A percentile compares a stretch with the other conserved stretches of the same genome.
Conservation (phyloP, 306 rosid species). For the Dicorynia guianensis region DNA sequence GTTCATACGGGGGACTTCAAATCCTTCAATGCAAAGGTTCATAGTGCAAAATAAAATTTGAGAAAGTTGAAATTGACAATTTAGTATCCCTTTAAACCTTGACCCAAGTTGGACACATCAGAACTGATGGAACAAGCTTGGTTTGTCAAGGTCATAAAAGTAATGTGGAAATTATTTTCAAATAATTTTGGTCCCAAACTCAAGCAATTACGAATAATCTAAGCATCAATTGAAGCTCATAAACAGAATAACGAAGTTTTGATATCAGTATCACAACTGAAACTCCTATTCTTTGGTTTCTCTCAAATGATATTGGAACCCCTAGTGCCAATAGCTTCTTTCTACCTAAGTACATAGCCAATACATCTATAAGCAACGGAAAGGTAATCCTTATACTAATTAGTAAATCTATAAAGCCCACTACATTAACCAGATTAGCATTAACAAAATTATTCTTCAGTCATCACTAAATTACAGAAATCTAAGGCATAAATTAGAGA, state of each 20-base stretch:
- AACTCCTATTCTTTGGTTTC: not conserved
- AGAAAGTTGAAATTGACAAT: not conserved
- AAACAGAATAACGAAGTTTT: not conserved
- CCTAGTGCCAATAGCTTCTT: not conserved
- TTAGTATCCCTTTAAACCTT: not conserved
- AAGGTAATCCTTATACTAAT: not conserved
- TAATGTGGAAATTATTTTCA: too few species aligned
- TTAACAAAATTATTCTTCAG: not conserved
- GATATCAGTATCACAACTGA: not conserved
- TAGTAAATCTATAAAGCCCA: too few species aligned
- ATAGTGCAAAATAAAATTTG: not conserved
- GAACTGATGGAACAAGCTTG: not conserved
- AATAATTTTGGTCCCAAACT: not conserved
- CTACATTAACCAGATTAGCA: not conserved
- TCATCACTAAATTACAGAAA: not conserved
- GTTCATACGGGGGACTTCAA: not conserved
- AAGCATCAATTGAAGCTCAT: not conserved
- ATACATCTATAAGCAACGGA: not conserved
- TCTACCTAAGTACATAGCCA: not conserved
- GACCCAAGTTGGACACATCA: not conserved
- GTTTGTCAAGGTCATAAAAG: not conserved
- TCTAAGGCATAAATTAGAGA: not conserved
- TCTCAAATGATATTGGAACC: conserved; percentile 23
- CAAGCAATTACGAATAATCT: not conserved
- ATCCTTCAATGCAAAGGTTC: not conserved